A percentile compares a stretch with the other conserved stretches of the same genome.
Conservation (phyloP, 352 stramenopile genomes). For the Thraustochytrium sp. region DNA sequence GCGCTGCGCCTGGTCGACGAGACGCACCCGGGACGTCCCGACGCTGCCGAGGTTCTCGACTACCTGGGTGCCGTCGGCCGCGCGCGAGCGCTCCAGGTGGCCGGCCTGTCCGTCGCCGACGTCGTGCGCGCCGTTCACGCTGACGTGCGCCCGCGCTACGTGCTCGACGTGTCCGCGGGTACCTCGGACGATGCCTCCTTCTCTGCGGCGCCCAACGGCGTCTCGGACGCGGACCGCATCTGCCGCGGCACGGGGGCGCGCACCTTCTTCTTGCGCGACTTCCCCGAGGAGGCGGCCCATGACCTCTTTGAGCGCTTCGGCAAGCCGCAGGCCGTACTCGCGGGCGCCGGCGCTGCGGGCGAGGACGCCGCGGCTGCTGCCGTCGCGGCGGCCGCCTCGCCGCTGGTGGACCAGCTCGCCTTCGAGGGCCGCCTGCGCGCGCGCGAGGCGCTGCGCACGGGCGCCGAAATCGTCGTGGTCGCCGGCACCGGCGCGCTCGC, state of each 20-base stretch:
- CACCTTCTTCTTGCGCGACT: neutral
- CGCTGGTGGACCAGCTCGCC: neutral
- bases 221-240: neutral
- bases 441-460: neutral
- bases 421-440: neutral
- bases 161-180: neutral
- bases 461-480: neutral
- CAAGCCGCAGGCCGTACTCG: neutral
- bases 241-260: neutral
- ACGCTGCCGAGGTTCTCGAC: neutral
- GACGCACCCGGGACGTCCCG: neutral
- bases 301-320: slow-evolving; percentile 29
- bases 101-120: neutral
- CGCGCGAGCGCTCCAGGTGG: neutral
- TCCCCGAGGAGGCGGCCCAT: neutral
- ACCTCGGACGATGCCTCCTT: neutral
- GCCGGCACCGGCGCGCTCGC: neutral
- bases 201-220: neutral
- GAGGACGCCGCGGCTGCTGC: too few relatives aligned
- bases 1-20: slow-evolving; percentile 64
- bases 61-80: neutral
- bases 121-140: neutral
- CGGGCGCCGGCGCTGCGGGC: neutral
- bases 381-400: neutral
- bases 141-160: neutral